Evolutionary conservation across 768 basidiomycete species (phyloP), one percentile per base, ranked within the genome.

Genomic region (Coprinopsis strossmayeri): DNA sequence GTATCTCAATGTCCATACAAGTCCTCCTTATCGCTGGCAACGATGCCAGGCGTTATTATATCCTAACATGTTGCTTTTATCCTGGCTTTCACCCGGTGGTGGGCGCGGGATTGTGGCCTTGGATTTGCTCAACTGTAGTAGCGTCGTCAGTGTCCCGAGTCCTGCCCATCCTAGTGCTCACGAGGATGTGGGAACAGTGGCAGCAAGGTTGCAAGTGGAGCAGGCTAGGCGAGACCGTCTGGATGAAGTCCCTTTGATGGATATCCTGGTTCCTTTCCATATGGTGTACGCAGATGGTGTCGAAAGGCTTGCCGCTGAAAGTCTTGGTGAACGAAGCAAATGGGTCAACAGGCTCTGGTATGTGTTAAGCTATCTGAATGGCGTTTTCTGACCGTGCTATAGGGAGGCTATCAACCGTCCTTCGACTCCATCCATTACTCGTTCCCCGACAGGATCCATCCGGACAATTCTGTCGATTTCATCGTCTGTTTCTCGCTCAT

Each of bases 301-400:
- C 1, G 93, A 96, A 61, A 68, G 93, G 5, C 62, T 96, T 21
- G 92, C 84, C 3, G 84, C 89, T n/a, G 92, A 94, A 60, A 92
- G 88, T 54, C 76, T 91, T 5, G 64, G 87, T 50, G 88, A 93
- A 62, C 73, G 92, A 55, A 84, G 91, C 45, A 81, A 85, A 63
- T 96, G 93, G 93, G 91, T 94, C 11, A 88, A 87, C 58, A 79
- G 90, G 3, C 77, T 96, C 47, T 92, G 89, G 93, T 91, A 58
- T 41, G 81, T 38, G 5, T 38, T 17, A 11, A 18, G 17, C 17
- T 38, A 11, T 7, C 9, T 18, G 9, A 5, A 17, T 5, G 17
- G 9, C 17, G 30, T 17, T 11, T 51, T 35, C 40, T 46, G 23
- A 39, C 27, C 47, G 20, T 10, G 15, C 50, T 47, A 27, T 53